Evolutionary conservation across 139 green algal genomes (phyloP), one percentile per base, ranked within the genome.

Genomic region (Chlorella sorokiniana): DNA sequence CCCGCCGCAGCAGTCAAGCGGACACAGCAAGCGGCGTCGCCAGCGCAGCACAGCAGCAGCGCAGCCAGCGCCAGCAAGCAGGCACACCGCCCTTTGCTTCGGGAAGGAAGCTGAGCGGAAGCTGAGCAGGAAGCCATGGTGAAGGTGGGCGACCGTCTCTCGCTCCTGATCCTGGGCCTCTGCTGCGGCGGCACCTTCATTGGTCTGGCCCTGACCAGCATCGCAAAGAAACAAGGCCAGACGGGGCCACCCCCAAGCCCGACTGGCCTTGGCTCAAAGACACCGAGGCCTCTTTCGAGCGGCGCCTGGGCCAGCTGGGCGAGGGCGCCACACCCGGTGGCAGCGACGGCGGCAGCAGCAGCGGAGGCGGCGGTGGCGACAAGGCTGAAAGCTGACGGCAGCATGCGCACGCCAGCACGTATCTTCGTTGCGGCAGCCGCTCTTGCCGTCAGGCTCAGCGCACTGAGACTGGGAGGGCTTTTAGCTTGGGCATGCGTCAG

Each of bases 111-210:
- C n/a, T n/a, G 4, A 59, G 7, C 69, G 51, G 40, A 22, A 38
- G 37, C 44, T 33, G 81, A 56, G 51, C 35, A n/a, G n/a, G n/a
- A n/a, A 29, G 22, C 22, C 27, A 79, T 67, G 29, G 25, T 69
- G 4, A 54, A 44, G 31, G n/a, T 61, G 40, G 79, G 81, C 25
- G 81, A 89, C 67, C 44, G 74, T 10, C 71, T 69, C 35, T 70
- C 81, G 3, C 42, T 86, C n/a, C 40, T 33, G 27, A 69, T 87
- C 27, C 45, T 89, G 42, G 76, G 71, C 35, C 29, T 84, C 35
- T 54, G 85, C 29, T 61, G 44, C 40, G 76, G 56, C 8, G 76
- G 76, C 56, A 89, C 85, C 27, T 84, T 86, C n/a, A 52, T 86
- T 16, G 85, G 41, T 20, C 70, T 89, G 20, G 18, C 38, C 3